These are phyloP conservation scores for Dipteronia dyeriana DNA, from an alignment of 345 rosid species.

Conservation along the genomic window DNA sequence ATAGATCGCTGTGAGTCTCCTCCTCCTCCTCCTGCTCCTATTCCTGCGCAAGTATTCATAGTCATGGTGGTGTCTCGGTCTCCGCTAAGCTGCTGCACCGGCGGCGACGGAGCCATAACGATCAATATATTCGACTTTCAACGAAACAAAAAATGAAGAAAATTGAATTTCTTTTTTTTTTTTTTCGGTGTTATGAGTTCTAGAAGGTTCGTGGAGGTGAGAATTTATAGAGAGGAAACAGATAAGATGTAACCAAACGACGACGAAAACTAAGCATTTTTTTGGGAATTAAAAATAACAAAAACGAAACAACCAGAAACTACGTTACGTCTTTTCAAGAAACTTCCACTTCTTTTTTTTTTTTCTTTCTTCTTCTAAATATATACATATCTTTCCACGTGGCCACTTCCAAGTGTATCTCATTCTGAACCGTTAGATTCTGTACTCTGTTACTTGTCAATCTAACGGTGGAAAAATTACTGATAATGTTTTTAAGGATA, in stretches of 20 bases:
- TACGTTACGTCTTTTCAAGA: slow-evolving; percentile 46
- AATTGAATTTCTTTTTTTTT: no score
- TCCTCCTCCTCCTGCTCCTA: not conserved
- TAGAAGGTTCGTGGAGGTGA: slow-evolving; percentile 40
- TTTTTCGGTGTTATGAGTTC: slow-evolving; percentile 8
- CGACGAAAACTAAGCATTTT: not conserved
- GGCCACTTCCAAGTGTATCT: not conserved
- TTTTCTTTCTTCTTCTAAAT: not conserved
- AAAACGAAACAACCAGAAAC: slow-evolving; percentile 38
- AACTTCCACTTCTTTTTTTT: slow-evolving; percentile 39
- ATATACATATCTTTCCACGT: slow-evolving; percentile 17
- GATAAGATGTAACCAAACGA: not conserved
- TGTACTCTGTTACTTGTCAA: no score
- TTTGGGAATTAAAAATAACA: not conserved
- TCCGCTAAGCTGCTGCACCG: slow-evolving; percentile 34
- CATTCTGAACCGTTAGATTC: not conserved
- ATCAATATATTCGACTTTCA: not conserved
- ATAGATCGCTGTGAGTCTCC: slow-evolving; percentile 60
- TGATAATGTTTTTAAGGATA: no score
- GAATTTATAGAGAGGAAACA: not conserved
- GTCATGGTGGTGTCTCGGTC: slow-evolving; percentile 12
- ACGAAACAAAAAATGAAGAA: no score
- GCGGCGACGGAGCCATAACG: slow-evolving; percentile 28
- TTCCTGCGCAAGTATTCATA: not conserved
- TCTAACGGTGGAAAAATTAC: no score